Base-by-base conservation (phyloP, 1,284 basidiomycete species). In the Irpex lacteus region DNA sequence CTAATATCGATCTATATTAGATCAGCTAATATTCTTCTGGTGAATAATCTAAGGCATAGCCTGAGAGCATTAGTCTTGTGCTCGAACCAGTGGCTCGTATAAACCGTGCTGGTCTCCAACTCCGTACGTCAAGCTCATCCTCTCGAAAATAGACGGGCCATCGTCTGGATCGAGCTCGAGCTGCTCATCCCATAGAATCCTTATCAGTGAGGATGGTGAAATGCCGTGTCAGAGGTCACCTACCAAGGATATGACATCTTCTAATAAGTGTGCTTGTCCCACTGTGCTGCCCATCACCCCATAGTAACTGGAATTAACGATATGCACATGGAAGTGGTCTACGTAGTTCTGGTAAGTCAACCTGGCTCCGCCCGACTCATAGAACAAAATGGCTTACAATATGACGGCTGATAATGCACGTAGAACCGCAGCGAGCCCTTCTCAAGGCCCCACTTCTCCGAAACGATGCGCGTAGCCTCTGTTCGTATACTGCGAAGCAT, bases 261-360 rank as follows among this genome's bases (percentile, higher is more conserved):
- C 96, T 3, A 99, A 81, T 15, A 98, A 80, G 77, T 98, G 95
- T 0, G 96, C 95, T 74, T 97, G 95, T 0, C 96, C 97, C 0
- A 95, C 92, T 0, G 86, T 80, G 87, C 93, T 91, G 0, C 94
- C 91, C 63, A 85, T 72, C 55, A 85, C 80, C 9, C 83, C 81
- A 7, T 84, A 82, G 68, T 90, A 87, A 65, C 87, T 87, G 1
- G 86, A 85, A 70, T 95, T 90, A 5, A 97, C 92, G 61, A 98
- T 90, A 70, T 99, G 98, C 0, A 99, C 94, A 70, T 98, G 95
- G 71, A 98, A 92, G 71, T 97, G 96, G 74, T 98, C 96, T 96
- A 67, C 40, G 15, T 15, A 44, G 4, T 36, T 62, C 44, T n/a
- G 13, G 49, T 60, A 32, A 26, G 44, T 26, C 44, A 47, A 3